Percentiles rank a stretch among this genome's conserved stretches.
Conservation (phyloP, 192 early-diverging fungal genomes). For the Radiomyces spectabilis region DNA sequence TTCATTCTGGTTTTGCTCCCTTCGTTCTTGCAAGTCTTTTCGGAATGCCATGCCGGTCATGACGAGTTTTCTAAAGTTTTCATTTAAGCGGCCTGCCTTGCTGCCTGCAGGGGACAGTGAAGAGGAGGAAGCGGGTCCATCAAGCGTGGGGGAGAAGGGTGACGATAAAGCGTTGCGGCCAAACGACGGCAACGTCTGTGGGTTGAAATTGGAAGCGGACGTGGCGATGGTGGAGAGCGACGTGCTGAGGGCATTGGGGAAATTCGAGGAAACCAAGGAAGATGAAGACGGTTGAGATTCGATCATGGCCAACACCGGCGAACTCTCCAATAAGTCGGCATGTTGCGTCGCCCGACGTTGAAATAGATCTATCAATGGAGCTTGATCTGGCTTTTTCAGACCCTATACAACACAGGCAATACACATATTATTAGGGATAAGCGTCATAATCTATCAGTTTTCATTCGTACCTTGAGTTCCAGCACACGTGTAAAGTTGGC, state of each 20-base stretch:
- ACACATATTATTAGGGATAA: background rate
- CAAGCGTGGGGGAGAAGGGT: background rate
- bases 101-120: background rate
- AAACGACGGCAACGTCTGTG: background rate
- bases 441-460: no score
- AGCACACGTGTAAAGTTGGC: slow-evolving; percentile 73
- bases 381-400: slow-evolving; percentile 52
- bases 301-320: slow-evolving; percentile 29
- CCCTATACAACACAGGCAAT: slow-evolving; percentile 22
- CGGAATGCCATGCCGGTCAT: slow-evolving; percentile 34
- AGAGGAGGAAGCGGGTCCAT: background rate
- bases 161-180: background rate
- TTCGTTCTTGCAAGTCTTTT: slow-evolving; percentile 27
- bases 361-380: slow-evolving; percentile 43
- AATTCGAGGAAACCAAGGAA: background rate
- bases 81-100: slow-evolving; percentile 21
- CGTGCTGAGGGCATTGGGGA: slow-evolving; percentile 13
- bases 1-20: slow-evolving; percentile 15
- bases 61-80: slow-evolving; percentile 32
- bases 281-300: background rate
- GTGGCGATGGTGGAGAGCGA: slow-evolving; percentile 19
- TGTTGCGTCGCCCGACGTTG: slow-evolving; percentile 32
- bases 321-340: slow-evolving; percentile 34
- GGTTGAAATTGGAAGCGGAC: slow-evolving; percentile 8
- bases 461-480: slow-evolving; percentile 82